Evolutionary conservation across 2,329 filamentous ascomycete genomes (phyloP).

Genomic region (Nannizziopsis barbatae): DNA sequence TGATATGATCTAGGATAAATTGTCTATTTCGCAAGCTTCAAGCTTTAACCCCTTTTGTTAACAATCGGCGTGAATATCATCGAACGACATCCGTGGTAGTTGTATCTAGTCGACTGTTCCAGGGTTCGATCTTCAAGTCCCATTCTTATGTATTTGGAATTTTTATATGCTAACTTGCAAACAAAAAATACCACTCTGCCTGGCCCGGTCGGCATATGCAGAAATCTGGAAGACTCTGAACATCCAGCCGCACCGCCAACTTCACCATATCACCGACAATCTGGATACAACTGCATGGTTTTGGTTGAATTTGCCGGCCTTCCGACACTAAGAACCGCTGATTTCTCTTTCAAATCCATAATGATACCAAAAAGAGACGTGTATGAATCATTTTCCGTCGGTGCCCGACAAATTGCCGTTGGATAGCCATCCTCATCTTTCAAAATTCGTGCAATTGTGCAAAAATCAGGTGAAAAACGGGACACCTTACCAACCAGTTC

Average conservation of each 20-base stretch:
- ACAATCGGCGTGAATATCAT: too few species aligned
- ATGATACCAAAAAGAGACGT: conserved; percentile 32
- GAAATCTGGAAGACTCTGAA: too few species aligned
- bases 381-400: conserved; percentile 20
- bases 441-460: conserved; percentile 22
- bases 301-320: conserved; percentile 24
- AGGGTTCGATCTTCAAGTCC: too few species aligned
- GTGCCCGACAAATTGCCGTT: conserved; percentile 25
- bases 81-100: too few species aligned
- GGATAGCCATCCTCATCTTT: conserved; percentile 27
- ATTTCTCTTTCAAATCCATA: conserved; percentile 29
- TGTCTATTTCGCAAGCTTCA: neutral
- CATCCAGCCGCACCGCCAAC: too few species aligned
- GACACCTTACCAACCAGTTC: conserved; percentile 17
- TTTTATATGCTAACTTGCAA: too few species aligned
- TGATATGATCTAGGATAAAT: neutral
- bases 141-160: too few species aligned
- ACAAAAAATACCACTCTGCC: too few species aligned
- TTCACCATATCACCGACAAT: neutral
- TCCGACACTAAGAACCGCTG: conserved; percentile 26
- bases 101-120: too few species aligned
- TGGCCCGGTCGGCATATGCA: neutral
- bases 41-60: too few species aligned
- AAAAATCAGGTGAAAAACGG: conserved; percentile 14
- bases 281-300: conserved; percentile 22